These are phyloP conservation scores for Didymella keratinophila DNA, from an alignment of 2,329 filamentous ascomycete species.

Conservation along the genomic window DNA sequence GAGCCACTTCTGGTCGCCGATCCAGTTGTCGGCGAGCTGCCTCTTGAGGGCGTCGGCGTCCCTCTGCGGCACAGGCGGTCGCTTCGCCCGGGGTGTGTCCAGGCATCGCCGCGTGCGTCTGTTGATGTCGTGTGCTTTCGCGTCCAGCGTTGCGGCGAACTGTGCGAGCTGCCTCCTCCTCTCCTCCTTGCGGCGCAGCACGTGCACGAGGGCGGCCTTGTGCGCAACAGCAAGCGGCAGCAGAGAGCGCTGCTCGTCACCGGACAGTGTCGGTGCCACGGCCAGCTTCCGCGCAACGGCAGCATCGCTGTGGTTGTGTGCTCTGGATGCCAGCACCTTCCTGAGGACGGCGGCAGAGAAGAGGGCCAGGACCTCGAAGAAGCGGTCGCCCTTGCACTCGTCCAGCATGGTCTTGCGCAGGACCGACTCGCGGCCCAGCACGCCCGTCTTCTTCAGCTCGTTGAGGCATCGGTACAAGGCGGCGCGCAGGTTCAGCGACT, in stretches of 20 bases:
- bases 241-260: constrained; percentile 54
- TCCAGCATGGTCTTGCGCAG: constrained; percentile 95
- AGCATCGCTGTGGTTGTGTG: constrained; percentile 47
- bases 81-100: constrained; percentile 35
- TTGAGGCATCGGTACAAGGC: constrained; percentile 83
- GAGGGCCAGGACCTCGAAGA: constrained; percentile 83
- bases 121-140: constrained; percentile 67
- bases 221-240: constrained; percentile 76
- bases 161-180: constrained; percentile 66
- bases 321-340: constrained; percentile 65
- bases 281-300: constrained; percentile 61
- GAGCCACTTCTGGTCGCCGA: constrained; percentile 78
- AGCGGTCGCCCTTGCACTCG: constrained; percentile 89
- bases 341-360: constrained; percentile 87
- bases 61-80: constrained; percentile 42
- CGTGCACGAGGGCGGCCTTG: constrained; percentile 68
- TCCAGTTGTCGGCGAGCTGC: constrained; percentile 76
- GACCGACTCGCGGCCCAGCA: constrained; percentile 79
- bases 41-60: constrained; percentile 59
- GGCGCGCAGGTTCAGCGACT: constrained; percentile 88
- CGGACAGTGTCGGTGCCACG: constrained; percentile 49
- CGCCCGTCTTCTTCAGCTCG: constrained; percentile 85
- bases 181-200: constrained; percentile 67
- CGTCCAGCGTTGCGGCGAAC: constrained; percentile 70
- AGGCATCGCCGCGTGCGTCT: constrained; percentile 58